phyloP scores from a whole-genome alignment of 2,329 filamentous ascomycete genomes.

The Phialocephala subalpina region DNA sequence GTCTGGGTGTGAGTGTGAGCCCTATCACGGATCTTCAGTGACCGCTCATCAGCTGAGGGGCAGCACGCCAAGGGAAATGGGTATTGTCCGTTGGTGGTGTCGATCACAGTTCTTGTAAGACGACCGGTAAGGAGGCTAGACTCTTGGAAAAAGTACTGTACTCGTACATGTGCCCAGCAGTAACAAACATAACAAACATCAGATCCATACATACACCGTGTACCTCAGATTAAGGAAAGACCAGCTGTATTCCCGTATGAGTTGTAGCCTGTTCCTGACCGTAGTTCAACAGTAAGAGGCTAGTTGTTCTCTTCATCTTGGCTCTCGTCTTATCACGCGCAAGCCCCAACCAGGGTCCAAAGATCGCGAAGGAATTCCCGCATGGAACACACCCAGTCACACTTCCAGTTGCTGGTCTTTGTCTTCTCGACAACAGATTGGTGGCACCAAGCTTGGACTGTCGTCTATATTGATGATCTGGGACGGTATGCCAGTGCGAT shows the following conservation, averaged over 20 bases:
- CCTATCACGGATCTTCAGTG: conserved; percentile 7
- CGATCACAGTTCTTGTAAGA: conserved; percentile 2
- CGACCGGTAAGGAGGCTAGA: neutral
- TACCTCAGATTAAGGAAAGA: conserved; percentile 5
- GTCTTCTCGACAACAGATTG: conserved; percentile 66
- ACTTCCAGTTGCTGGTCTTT: conserved; percentile 49
- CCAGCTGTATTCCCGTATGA: neutral
- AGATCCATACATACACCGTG: no score
- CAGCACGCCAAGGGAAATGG: conserved; percentile 7
- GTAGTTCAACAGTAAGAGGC: neutral
- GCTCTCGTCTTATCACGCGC: neutral
- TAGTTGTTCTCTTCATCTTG: neutral
- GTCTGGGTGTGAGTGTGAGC: neutral
- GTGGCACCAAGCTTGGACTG: conserved; percentile 28
- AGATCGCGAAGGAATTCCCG: conserved; percentile 2
- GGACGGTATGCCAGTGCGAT: neutral
- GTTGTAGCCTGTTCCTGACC: neutral
- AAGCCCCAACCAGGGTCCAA: neutral
- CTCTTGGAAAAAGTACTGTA: neutral
- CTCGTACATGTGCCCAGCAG: no score
- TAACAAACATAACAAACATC: no score
- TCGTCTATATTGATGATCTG: neutral
- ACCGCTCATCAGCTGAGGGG: neutral
- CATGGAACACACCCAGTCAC: neutral
- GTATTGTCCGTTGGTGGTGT: conserved; percentile 10